Conservation (phyloP, 495 filamentous ascomycete species). For the Annulohypoxylon moriforme region DNA sequence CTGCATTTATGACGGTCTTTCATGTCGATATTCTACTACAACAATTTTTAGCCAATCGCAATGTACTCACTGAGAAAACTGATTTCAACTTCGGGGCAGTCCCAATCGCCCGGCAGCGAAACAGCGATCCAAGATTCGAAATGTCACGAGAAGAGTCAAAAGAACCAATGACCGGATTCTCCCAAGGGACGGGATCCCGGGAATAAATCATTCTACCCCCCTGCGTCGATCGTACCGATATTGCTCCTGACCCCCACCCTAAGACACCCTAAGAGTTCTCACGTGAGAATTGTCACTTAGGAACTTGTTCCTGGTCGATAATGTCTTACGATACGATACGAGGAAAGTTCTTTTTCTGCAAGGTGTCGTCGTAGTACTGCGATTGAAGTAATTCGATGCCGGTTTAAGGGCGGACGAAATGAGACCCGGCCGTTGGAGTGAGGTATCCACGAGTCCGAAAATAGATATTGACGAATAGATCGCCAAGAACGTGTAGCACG, state of each 20-base stretch:
- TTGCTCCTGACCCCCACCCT: conserved; percentile 39
- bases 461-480: conserved; percentile 33
- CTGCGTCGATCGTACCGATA: conserved; percentile 44
- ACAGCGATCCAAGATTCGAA: conserved; percentile 15
- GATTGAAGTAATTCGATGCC: neutral
- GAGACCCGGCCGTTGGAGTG: conserved; percentile 20
- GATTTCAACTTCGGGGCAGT: neutral
- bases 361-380: neutral
- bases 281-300: conserved; percentile 29
- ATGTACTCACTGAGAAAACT: neutral
- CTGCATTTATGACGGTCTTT: neutral
- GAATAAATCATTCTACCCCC: conserved; percentile 38
- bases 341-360: conserved; percentile 3
- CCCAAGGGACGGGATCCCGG: conserved; percentile 35
- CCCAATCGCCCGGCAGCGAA: neutral
- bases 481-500: conserved; percentile 17
- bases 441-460: conserved; percentile 4
- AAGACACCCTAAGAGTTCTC: conserved; percentile 27
- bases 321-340: conserved; percentile 27
- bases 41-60: neutral
- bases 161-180: conserved; percentile 23
- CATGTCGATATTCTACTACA: neutral
- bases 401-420: conserved; percentile 3
- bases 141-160: conserved; percentile 19
- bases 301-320: conserved; percentile 15